Evolutionary conservation across 306 rosid genomes (phyloP).

Genomic region (Mucuna pruriens): DNA sequence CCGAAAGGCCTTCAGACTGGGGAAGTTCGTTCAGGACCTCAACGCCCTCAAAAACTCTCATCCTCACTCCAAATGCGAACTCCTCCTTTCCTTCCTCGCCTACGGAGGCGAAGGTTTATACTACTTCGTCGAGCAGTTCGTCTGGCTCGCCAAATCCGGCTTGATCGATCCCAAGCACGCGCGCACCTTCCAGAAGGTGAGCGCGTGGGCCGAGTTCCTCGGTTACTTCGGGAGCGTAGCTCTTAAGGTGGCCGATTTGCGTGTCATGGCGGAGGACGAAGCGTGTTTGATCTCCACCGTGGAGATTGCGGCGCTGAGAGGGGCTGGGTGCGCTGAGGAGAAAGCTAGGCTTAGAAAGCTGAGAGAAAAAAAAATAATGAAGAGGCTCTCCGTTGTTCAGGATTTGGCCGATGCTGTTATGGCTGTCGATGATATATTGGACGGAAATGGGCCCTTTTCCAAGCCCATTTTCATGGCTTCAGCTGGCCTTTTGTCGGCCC

Average conservation of each 20-base stretch:
- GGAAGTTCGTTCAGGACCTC: conserved; percentile 85
- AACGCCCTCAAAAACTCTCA: conserved; percentile 64
- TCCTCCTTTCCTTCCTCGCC: conserved; percentile 53
- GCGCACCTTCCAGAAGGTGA: background rate
- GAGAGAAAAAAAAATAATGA: conserved; percentile 68
- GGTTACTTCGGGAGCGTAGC: conserved; percentile 45
- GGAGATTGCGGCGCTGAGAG: conserved; percentile 35
- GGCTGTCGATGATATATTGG: conserved; percentile 77
- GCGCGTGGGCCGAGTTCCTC: conserved; percentile 41
- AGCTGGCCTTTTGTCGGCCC: conserved; percentile 80
- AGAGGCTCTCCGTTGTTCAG: conserved; percentile 78
- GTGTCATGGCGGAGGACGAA: conserved; percentile 53
- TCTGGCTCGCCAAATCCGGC: conserved; percentile 84
- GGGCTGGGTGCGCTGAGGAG: conserved; percentile 45
- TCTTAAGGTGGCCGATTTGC: conserved; percentile 71
- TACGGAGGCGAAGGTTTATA: conserved; percentile 86
- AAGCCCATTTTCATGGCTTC: conserved; percentile 62
- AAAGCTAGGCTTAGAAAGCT: conserved; percentile 50
- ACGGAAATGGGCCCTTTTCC: conserved; percentile 63
- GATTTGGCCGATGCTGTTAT: conserved; percentile 84
- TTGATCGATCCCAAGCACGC: conserved; percentile 40
- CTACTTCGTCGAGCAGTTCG: conserved; percentile 80
- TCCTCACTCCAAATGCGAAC: conserved; percentile 43
- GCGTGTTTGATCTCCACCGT: conserved; percentile 59
- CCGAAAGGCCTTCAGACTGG: conserved; percentile 91